Conservation (phyloP, 345 rosid genomes). For the Chamaenerion angustifolium region DNA sequence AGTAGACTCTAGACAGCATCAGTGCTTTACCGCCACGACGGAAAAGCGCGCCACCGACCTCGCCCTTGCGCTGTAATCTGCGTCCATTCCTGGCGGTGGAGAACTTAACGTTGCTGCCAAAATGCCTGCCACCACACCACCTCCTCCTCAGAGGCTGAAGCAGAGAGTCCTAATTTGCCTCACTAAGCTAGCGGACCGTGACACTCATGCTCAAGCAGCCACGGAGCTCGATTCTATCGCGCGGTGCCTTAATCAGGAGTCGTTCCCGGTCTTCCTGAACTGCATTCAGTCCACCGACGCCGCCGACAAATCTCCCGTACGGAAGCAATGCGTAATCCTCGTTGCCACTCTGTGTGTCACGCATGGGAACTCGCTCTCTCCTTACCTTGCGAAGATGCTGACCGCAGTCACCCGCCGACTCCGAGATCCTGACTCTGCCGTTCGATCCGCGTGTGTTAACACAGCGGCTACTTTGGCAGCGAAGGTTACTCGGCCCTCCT, state of each 20-base stretch:
- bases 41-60: background rate
- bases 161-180: slow-evolving; percentile 39
- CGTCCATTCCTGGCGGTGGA: background rate
- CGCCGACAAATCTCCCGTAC: slow-evolving; percentile 52
- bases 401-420: slow-evolving; percentile 50
- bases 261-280: slow-evolving; percentile 51
- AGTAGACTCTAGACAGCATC: too few relatives aligned
- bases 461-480: slow-evolving; percentile 54
- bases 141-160: slow-evolving; percentile 31
- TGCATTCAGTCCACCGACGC: slow-evolving; percentile 61
- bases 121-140: slow-evolving; percentile 3
- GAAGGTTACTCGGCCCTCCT: slow-evolving; percentile 38
- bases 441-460: slow-evolving; percentile 56
- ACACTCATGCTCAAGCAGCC: slow-evolving; percentile 58
- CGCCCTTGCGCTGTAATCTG: background rate
- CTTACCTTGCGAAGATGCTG: slow-evolving; percentile 58
- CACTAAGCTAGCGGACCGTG: slow-evolving; percentile 75
- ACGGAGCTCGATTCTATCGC: slow-evolving; percentile 64
- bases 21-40: background rate
- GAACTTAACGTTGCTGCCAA: background rate
- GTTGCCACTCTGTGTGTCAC: slow-evolving; percentile 42
- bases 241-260: slow-evolving; percentile 33
- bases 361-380: slow-evolving; percentile 39
- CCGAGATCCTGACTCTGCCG: slow-evolving; percentile 65
- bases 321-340: slow-evolving; percentile 64